A percentile compares a stretch with the other conserved stretches of the same genome.
These are phyloP conservation scores for Colletotrichum siamense DNA, from an alignment of 2,329 filamentous ascomycete genomes.

Conservation along the genomic window DNA sequence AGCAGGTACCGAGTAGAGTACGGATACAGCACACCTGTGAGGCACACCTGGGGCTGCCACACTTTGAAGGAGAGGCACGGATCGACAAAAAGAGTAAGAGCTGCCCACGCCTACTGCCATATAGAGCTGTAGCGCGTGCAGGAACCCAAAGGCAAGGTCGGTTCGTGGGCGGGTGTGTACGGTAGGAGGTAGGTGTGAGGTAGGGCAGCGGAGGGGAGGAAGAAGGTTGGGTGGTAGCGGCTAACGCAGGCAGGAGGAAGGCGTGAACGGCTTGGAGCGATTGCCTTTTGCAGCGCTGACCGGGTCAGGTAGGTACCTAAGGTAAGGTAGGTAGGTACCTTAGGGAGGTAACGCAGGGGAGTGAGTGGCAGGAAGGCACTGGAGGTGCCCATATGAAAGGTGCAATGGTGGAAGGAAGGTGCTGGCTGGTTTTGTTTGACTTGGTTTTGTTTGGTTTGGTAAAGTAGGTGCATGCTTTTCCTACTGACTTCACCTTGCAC, in stretches of 20 bases:
- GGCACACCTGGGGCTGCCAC: conserved; percentile 1
- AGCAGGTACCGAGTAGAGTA: conserved; percentile 14
- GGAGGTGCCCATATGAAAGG: too few species aligned
- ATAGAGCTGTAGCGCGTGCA: conserved; percentile 3
- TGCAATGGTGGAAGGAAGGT: not conserved
- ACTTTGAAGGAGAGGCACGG: not conserved
- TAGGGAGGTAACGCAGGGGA: not conserved
- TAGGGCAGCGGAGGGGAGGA: not conserved
- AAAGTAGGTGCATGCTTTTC: not conserved
- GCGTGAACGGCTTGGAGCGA: not conserved
- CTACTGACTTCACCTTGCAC: not conserved
- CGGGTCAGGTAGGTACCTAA: not conserved
- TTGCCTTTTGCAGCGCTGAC: not conserved
- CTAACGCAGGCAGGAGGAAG: not conserved
- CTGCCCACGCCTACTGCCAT: not conserved
- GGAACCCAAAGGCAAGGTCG: not conserved
- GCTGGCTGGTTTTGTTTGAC: not conserved
- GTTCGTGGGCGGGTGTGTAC: not conserved
- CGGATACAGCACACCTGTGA: not conserved
- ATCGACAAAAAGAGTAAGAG: conserved; percentile 12
- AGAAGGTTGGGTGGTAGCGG: not conserved
- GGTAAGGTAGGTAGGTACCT: not conserved
- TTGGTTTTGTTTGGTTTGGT: not conserved
- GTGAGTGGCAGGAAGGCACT: too few species aligned
- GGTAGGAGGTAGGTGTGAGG: not conserved